phyloP scores from a whole-genome alignment of 441 rosid species.

The Gossypium aridum region DNA sequence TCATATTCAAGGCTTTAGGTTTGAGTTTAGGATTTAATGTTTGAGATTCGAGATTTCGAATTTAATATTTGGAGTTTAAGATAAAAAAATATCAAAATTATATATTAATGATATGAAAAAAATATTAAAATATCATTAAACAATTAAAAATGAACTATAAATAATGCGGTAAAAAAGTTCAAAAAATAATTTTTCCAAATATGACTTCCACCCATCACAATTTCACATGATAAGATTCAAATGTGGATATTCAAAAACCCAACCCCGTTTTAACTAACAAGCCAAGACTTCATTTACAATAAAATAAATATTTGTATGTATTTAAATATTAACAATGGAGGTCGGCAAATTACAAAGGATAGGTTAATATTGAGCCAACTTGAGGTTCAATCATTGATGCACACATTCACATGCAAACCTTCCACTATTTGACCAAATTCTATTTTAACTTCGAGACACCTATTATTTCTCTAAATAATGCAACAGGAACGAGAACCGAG shows the following conservation, averaged over 20 bases:
- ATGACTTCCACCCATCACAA: too few relatives aligned
- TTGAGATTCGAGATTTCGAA: rapidly evolving
- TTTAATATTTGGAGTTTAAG: rapidly evolving
- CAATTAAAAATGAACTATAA: rapidly evolving
- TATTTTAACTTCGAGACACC: neutral
- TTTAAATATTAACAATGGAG: neutral
- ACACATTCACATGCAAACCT: slow-evolving; percentile 4
- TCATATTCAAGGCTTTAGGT: rapidly evolving
- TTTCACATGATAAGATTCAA: too few relatives aligned
- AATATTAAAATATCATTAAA: too few relatives aligned
- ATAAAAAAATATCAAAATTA: too few relatives aligned
- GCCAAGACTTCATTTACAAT: too few relatives aligned
- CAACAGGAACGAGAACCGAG: neutral
- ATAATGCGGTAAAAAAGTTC: rapidly evolving
- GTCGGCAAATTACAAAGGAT: neutral
- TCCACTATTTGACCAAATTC: neutral
- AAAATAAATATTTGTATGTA: too few relatives aligned
- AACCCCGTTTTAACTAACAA: too few relatives aligned
- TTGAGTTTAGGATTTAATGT: too few relatives aligned
- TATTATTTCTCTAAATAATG: neutral
- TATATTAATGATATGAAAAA: too few relatives aligned
- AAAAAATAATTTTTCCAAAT: too few relatives aligned
- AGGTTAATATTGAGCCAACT: neutral
- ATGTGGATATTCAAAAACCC: too few relatives aligned
- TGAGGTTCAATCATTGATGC: slow-evolving; percentile 4